These are phyloP conservation scores for Phytopythium helicoides DNA, from an alignment of 352 stramenopile species.

Conservation along the genomic window DNA sequence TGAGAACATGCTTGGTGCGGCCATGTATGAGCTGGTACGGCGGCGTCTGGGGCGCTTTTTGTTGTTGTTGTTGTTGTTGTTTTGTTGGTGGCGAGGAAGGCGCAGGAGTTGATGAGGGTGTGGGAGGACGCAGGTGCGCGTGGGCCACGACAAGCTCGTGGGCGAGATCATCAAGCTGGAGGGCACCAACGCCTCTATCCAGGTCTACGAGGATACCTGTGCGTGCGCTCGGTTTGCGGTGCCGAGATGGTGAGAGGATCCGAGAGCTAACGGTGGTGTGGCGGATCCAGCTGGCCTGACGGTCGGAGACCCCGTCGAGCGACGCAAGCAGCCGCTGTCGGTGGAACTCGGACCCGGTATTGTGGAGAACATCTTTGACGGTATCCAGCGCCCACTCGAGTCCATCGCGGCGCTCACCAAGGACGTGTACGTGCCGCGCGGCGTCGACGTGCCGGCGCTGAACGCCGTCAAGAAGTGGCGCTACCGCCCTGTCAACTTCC, in stretches of 20 bases:
- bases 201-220: conserved; percentile 99
- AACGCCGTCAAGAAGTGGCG: conserved; percentile 93
- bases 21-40: conserved; percentile 95
- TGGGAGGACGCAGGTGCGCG: too few relatives aligned
- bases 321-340: conserved; percentile 97
- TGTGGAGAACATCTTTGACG: conserved; percentile 99
- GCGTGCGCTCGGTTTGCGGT: too few relatives aligned
- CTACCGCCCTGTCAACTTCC: conserved; percentile 94
- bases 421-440: conserved; percentile 97
- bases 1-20: conserved; percentile 98
- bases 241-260: too few relatives aligned
- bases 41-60: too few relatives aligned
- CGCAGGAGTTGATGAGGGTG: too few relatives aligned
- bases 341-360: conserved; percentile 99
- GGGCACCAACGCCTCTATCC: conserved; percentile 98
- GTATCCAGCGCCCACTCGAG: conserved; percentile 99
- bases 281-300: conserved; percentile 93
- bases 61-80: neutral
- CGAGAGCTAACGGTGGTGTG: neutral
- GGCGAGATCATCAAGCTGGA: conserved; percentile 99
- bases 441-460: conserved; percentile 96
- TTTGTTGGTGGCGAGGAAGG: too few relatives aligned
- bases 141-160: conserved; percentile 99
- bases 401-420: conserved; percentile 93
- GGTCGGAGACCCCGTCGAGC: conserved; percentile 97